Percentiles rank a stretch among this genome's conserved stretches.
Evolutionary conservation across 768 basidiomycete genomes (phyloP).

Genomic region (Coprinopsis cinerea): DNA sequence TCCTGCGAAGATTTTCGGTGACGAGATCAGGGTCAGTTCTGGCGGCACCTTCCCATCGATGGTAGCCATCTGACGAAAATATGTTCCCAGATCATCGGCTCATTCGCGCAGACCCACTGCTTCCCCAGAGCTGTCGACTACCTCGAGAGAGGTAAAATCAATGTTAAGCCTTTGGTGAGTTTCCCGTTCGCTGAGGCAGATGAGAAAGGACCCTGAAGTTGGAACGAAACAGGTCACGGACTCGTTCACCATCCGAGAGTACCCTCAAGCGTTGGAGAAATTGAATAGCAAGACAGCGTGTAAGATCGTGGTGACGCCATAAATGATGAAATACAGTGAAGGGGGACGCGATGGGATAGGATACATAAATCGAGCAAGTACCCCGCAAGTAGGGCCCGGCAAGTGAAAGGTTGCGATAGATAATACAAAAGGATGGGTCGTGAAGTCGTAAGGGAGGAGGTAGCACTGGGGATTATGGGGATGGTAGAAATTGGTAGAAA

Average conservation of each 20-base stretch:
- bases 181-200: too few species aligned
- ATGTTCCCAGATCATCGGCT: constrained; percentile 71
- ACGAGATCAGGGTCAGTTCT: constrained; percentile 36
- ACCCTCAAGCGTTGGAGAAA: constrained; percentile 56
- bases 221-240: constrained; percentile 30
- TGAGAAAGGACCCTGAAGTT: too few species aligned
- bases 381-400: too few species aligned
- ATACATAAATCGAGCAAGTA: neutral
- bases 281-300: constrained; percentile 59
- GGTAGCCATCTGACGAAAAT: neutral
- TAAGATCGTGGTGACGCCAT: constrained; percentile 57
- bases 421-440: too few species aligned
- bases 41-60: neutral
- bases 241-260: constrained; percentile 62
- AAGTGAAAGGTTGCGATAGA: too few species aligned
- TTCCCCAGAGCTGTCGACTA: constrained; percentile 90
- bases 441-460: too few species aligned
- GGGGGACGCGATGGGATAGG: neutral
- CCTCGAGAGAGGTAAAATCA: constrained; percentile 81
- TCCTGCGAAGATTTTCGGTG: constrained; percentile 80
- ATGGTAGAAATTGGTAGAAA: too few species aligned
- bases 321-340: neutral
- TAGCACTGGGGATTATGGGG: too few species aligned
- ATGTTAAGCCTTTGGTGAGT: constrained; percentile 67
- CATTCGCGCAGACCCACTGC: constrained; percentile 84